A percentile compares a stretch with the other conserved stretches of the same genome.
These are phyloP conservation scores for Naganishia kalamii DNA, from an alignment of 768 basidiomycete genomes.

Conservation along the genomic window DNA sequence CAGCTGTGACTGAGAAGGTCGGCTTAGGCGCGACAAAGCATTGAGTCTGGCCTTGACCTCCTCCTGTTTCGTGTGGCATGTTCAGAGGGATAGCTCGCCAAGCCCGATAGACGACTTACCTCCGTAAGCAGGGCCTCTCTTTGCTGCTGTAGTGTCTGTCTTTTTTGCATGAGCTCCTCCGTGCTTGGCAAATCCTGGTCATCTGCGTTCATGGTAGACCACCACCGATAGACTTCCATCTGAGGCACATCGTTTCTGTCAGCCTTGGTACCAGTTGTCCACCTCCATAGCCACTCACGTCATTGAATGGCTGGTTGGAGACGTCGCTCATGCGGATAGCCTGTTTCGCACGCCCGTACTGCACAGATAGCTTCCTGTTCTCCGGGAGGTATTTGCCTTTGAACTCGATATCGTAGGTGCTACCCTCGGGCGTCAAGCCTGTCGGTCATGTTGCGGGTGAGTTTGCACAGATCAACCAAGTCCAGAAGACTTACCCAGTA, in stretches of 20 bases:
- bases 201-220: conserved; percentile 45
- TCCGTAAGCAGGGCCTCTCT: conserved; percentile 66
- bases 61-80: conserved; percentile 52
- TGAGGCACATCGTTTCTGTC: conserved; percentile 39
- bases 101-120: conserved; percentile 50
- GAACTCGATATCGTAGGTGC: conserved; percentile 37
- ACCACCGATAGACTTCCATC: conserved; percentile 66
- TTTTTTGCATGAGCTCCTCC: conserved; percentile 58
- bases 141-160: conserved; percentile 58
- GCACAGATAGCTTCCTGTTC: conserved; percentile 65
- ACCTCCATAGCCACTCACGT: conserved; percentile 54
- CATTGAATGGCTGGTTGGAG: conserved; percentile 63
- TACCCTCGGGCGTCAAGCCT: conserved; percentile 29
- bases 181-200: conserved; percentile 64
- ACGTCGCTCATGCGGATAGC: conserved; percentile 75
- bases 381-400: conserved; percentile 45
- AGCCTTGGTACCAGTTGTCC: not conserved
- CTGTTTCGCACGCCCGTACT: conserved; percentile 63
- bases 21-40: conserved; percentile 45
- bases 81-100: not conserved
- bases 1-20: conserved; percentile 27
- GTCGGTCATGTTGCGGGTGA: too few species aligned
- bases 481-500: conserved; percentile 57
- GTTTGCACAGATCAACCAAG: not conserved
- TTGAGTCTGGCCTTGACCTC: conserved; percentile 77